Evolutionary conservation across 192 early-diverging fungal species (phyloP), one percentile per base, ranked within the genome.

Genomic region (Coemansia sp.): DNA sequence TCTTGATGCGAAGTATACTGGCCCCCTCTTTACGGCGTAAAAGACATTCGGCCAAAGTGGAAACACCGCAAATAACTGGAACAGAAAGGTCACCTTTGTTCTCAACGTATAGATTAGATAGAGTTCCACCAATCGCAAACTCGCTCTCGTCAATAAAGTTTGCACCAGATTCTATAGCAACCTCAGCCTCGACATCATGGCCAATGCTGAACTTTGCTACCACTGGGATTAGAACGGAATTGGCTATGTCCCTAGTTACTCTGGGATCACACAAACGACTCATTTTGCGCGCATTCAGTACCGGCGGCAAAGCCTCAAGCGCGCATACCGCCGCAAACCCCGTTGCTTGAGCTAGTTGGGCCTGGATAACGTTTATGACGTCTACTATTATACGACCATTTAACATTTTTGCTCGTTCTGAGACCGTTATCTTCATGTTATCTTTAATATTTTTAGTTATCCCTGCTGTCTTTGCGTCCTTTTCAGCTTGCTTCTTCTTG

Each of bases 311-410:
- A 11, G 93, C 92, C 67, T 97, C 95, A 66, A 98, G 88, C 29
- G 96, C 94, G 93, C 97, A 97, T 65, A 98, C 94, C 66, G 96
- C 96, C 65, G 87, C 88, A 55, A 95, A 96, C 75, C 96, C 96
- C 63, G 94, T 93, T 64, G 91, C 90, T 76, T 98, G 96, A 59
- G 96, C 96, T 67, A 98, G 96, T 27, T 91, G 78, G 20, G 96
- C 96, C 85, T 98, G 96, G 74, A 95, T 91, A 51, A 88, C 92
- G 77, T 97, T 93, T 68, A 96, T 87, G 24, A 98, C 96, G 82
- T 96, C 95, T 93, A 98, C 95, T 80, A 98, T 98, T 29, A 97
- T 94, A 73, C 96, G 95, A 62, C 94, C 94, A 89, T 95, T 96
- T 54, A 98, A 86, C 90, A 91, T 55, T 16, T 31, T 38, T 8